phyloP scores from a whole-genome alignment of 1,284 basidiomycete species.

The Irpex sp. region DNA sequence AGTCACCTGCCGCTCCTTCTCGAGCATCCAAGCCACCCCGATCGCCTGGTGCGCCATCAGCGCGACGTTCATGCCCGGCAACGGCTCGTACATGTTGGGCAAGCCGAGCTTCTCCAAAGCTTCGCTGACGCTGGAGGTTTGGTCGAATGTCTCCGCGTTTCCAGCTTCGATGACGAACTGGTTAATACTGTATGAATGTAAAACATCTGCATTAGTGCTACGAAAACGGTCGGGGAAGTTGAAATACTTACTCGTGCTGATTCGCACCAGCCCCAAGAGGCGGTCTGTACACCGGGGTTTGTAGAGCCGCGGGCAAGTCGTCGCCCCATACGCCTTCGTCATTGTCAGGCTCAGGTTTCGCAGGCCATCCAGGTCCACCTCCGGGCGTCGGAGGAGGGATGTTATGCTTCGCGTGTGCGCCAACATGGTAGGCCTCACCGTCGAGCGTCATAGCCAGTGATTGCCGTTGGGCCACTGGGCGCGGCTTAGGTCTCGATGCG shows the following conservation, averaged over 20 bases:
- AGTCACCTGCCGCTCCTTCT: slow-evolving; percentile 42
- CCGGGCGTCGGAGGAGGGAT: neutral
- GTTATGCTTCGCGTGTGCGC: slow-evolving; percentile 1
- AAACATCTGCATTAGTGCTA: slow-evolving; percentile 1
- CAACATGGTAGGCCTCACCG: neutral
- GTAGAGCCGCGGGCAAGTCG: neutral
- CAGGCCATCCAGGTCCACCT: neutral
- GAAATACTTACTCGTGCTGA: neutral
- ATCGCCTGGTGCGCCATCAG: slow-evolving; percentile 67
- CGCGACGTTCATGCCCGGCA: slow-evolving; percentile 51
- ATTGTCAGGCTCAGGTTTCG: slow-evolving; percentile 15
- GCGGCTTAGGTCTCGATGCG: neutral
- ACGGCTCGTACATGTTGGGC: slow-evolving; percentile 32
- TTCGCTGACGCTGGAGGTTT: slow-evolving; percentile 48
- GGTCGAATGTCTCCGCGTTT: slow-evolving; percentile 53
- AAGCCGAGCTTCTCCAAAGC: slow-evolving; percentile 44
- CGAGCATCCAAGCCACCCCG: slow-evolving; percentile 64
- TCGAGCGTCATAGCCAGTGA: neutral
- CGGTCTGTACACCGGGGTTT: neutral
- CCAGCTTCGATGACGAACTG: slow-evolving; percentile 53
- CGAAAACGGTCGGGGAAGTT: too few relatives aligned
- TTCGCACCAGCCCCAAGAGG: neutral
- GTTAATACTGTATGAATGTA: slow-evolving; percentile 36
- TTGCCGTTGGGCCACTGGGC: neutral
- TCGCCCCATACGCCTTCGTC: slow-evolving; percentile 19